Percentiles rank a stretch among this genome's conserved stretches.
Evolutionary conservation across 2,329 filamentous ascomycete genomes (phyloP).

Genomic region (Botrytis pseudocinerea): DNA sequence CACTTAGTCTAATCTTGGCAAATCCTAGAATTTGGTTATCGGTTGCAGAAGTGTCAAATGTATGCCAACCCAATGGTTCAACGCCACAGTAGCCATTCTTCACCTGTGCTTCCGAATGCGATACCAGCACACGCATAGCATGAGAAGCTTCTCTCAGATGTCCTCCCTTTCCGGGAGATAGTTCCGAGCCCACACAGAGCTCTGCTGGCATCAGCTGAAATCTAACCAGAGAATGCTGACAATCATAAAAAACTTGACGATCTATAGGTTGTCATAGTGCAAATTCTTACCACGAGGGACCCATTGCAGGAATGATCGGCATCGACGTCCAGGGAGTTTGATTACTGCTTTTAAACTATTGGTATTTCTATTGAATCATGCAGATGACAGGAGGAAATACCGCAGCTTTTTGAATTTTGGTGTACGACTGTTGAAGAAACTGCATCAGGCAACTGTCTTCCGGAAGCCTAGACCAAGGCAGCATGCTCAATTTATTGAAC

Average conservation of each 20-base stretch:
- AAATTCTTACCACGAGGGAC: no score
- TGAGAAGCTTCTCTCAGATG: not conserved
- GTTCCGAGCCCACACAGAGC: not conserved
- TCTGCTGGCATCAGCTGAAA: conserved; percentile 30
- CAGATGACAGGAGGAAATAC: not conserved
- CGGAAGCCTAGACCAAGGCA: not conserved
- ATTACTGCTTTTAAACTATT: conserved; percentile 26
- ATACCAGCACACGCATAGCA: not conserved
- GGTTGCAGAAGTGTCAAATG: not conserved
- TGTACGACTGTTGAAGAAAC: not conserved
- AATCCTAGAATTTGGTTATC: not conserved
- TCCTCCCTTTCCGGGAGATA: conserved; percentile 3
- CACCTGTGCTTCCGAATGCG: not conserved
- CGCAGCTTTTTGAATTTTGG: not conserved
- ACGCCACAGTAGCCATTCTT: not conserved
- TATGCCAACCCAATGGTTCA: not conserved
- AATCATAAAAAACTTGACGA: not conserved
- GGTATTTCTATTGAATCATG: conserved; percentile 56
- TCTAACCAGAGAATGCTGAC: conserved; percentile 29
- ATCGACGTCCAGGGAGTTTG: conserved; percentile 18
- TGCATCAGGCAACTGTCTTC: not conserved
- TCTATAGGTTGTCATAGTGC: not conserved
- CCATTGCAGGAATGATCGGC: conserved; percentile 20
- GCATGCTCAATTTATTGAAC: not conserved
- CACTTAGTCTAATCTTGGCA: not conserved